These are phyloP conservation scores for Prunus mira DNA, from an alignment of 306 rosid species.

Conservation along the genomic window DNA sequence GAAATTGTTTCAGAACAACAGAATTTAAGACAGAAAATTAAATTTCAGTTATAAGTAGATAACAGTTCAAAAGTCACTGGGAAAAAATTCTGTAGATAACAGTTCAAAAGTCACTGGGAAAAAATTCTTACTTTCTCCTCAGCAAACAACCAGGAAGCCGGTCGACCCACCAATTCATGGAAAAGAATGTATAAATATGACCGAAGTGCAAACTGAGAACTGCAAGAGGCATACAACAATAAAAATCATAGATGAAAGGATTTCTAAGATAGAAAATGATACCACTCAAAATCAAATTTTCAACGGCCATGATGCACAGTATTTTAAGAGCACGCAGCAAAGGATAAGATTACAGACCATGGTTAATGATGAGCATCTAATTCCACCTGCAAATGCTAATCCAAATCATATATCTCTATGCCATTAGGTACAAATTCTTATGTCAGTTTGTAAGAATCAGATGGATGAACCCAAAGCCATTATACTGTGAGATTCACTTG, in stretches of 20 bases:
- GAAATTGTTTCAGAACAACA: constrained; percentile 16
- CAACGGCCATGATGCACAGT: background rate
- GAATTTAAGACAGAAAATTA: background rate
- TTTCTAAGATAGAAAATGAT: background rate
- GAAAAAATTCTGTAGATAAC: constrained; percentile 13
- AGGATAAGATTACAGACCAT: background rate
- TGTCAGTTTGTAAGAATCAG: background rate
- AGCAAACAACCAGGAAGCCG: constrained; percentile 73
- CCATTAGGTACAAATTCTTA: background rate
- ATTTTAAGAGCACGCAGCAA: background rate
- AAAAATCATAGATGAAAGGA: background rate
- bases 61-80: background rate
- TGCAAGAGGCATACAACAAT: constrained; percentile 42
- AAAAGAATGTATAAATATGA: constrained; percentile 83
- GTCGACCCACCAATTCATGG: constrained; percentile 87
- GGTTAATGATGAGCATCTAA: background rate
- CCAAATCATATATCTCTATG: no score
- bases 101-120: background rate
- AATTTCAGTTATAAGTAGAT: background rate
- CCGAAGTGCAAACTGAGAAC: constrained; percentile 95
- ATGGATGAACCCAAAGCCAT: background rate
- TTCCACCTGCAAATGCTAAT: background rate
- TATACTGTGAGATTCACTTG: background rate
- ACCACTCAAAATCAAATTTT: background rate
- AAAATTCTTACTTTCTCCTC: constrained; percentile 70